Evolutionary conservation across 495 filamentous ascomycete species (phyloP).

Genomic region (Tuber borchii): DNA sequence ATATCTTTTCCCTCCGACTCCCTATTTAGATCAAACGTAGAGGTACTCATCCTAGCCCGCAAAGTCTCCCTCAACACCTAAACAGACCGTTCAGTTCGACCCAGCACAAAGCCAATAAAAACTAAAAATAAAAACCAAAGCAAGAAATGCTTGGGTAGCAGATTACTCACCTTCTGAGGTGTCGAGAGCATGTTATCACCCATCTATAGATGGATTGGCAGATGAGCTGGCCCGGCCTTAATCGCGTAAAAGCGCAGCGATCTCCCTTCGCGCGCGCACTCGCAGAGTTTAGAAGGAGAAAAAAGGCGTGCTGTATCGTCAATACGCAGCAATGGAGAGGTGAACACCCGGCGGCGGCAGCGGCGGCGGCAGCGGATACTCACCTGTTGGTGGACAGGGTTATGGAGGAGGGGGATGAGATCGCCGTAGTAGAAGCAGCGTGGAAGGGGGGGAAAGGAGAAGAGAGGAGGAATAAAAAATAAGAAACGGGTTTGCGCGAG

Average conservation of each 20-base stretch:
- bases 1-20: conserved; percentile 11
- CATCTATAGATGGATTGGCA: background rate
- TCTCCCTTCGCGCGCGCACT: conserved; percentile 16
- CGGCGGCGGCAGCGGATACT: background rate
- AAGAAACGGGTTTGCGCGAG: background rate
- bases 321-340: background rate
- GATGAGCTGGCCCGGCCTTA: conserved; percentile 6
- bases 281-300: background rate
- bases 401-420: background rate
- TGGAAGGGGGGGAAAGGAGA: conserved; percentile 2
- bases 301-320: background rate
- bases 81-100: conserved; percentile 6
- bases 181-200: conserved; percentile 16
- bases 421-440: conserved; percentile 2
- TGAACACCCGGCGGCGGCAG: background rate
- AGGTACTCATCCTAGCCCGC: conserved; percentile 24
- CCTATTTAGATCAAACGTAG: conserved; percentile 21
- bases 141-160: background rate
- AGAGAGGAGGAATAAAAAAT: conserved; percentile 5
- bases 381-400: background rate
- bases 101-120: background rate
- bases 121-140: background rate
- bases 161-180: conserved; percentile 33
- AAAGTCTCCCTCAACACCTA: conserved; percentile 29
- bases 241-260: conserved; percentile 17